phyloP scores from a whole-genome alignment of 208 protist genomes.

The Trypanosoma rangeli region DNA sequence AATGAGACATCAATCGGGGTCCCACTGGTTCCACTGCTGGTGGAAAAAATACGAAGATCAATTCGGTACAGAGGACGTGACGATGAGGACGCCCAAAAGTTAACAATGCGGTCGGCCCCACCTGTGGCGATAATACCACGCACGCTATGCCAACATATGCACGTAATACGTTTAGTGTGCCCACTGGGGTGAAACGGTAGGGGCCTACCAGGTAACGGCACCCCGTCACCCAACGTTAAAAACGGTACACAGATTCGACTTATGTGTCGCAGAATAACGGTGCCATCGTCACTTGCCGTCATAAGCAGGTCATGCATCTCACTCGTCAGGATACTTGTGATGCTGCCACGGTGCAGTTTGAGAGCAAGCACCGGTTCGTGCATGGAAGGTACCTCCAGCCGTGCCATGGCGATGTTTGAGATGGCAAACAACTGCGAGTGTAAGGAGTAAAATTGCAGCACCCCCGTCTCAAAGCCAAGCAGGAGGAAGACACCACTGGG shows the following conservation, averaged over 20 bases:
- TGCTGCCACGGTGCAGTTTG: slow-evolving; percentile 44
- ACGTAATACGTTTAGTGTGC: slow-evolving; percentile 71
- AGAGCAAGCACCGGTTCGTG: slow-evolving; percentile 49
- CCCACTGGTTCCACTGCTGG: slow-evolving; percentile 42
- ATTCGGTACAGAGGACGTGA: slow-evolving; percentile 46
- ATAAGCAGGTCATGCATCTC: slow-evolving; percentile 56
- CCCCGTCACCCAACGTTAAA: slow-evolving; percentile 48
- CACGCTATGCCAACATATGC: slow-evolving; percentile 47
- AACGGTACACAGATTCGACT: slow-evolving; percentile 58
- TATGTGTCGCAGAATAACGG: slow-evolving; percentile 58
- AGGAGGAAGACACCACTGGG: slow-evolving; percentile 46
- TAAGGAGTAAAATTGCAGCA: slow-evolving; percentile 70
- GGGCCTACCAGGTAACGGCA: neutral
- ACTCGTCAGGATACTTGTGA: slow-evolving; percentile 55
- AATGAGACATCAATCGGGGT: slow-evolving; percentile 80
- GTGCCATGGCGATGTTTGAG: slow-evolving; percentile 43
- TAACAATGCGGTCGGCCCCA: slow-evolving; percentile 66
- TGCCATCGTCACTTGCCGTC: slow-evolving; percentile 72
- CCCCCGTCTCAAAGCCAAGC: slow-evolving; percentile 74
- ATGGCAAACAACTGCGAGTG: slow-evolving; percentile 66
- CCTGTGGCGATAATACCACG: slow-evolving; percentile 68
- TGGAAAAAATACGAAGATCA: slow-evolving; percentile 52
- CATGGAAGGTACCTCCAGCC: slow-evolving; percentile 57
- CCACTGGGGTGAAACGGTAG: slow-evolving; percentile 10
- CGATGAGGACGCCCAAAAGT: slow-evolving; percentile 63